Evolutionary conservation across 2,329 filamentous ascomycete species (phyloP).

Genomic region (Microdochium bolleyi): DNA sequence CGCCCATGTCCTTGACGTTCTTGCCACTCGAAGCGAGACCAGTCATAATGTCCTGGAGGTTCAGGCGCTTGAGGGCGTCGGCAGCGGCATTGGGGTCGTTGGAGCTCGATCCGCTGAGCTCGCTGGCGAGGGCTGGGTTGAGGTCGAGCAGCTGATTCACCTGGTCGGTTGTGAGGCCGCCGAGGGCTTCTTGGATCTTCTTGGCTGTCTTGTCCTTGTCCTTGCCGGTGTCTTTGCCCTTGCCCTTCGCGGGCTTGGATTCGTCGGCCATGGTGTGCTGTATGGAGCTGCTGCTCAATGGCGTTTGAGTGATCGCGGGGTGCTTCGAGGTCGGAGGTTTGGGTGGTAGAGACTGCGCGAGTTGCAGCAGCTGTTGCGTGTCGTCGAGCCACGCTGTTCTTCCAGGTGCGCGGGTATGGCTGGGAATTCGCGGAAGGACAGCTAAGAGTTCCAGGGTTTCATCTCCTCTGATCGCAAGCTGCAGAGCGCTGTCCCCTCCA

Average conservation of each 20-base stretch:
- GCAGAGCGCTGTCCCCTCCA: background rate
- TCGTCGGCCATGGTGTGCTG: slow-evolving; percentile 37
- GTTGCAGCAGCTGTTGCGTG: too few species aligned
- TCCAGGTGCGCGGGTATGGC: background rate
- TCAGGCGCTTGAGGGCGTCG: slow-evolving; percentile 53
- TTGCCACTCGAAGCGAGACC: slow-evolving; percentile 70
- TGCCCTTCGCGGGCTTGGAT: slow-evolving; percentile 51
- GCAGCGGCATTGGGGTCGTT: slow-evolving; percentile 28
- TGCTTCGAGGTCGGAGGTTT: background rate
- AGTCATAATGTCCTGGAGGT: slow-evolving; percentile 64
- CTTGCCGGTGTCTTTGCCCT: slow-evolving; percentile 32
- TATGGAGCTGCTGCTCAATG: background rate
- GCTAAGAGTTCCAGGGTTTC: background rate
- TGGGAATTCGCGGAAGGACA: background rate
- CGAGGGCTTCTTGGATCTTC: slow-evolving; percentile 44
- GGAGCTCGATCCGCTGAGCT: slow-evolving; percentile 32
- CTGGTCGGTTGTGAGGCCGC: slow-evolving; percentile 46
- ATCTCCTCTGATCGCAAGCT: background rate
- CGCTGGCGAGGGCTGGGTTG: slow-evolving; percentile 63
- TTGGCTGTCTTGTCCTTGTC: slow-evolving; percentile 40
- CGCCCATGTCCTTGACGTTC: slow-evolving; percentile 92
- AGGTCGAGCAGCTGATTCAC: slow-evolving; percentile 60
- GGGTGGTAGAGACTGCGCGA: too few species aligned
- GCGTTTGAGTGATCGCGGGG: background rate
- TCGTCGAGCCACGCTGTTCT: too few species aligned